A percentile compares a stretch with the other conserved stretches of the same genome.
These are phyloP conservation scores for Aeschynomene evenia DNA, from an alignment of 306 rosid species.

Conservation along the genomic window DNA sequence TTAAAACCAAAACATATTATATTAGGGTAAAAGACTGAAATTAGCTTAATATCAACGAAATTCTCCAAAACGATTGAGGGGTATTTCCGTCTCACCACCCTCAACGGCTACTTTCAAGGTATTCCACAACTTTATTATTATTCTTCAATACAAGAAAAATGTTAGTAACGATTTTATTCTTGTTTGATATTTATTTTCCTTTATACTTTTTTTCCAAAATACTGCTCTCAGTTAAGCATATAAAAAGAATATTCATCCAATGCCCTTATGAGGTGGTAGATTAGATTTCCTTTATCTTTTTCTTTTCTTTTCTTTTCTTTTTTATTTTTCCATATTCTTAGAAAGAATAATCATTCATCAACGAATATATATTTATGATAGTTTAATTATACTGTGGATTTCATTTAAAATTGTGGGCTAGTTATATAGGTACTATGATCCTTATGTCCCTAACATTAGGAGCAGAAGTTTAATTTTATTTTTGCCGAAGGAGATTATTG, in stretches of 20 bases:
- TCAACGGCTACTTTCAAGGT: background rate
- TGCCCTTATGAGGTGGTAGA: background rate
- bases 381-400: background rate
- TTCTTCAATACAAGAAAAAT: background rate
- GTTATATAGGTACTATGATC: background rate
- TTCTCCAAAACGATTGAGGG: slow-evolving; percentile 4
- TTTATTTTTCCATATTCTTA: background rate
- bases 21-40: too few species aligned
- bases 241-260: background rate
- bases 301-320: background rate
- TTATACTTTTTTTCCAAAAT: too few species aligned
- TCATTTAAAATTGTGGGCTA: background rate
- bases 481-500: background rate
- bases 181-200: background rate
- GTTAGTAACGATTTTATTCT: background rate
- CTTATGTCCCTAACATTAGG: background rate
- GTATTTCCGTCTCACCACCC: background rate
- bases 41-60: background rate
- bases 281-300: too few species aligned
- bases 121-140: background rate
- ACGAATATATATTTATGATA: background rate
- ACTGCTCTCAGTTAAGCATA: background rate
- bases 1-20: too few species aligned
- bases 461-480: background rate
- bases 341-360: background rate